phyloP scores from a whole-genome alignment of 164 flowering plant species.

The Berberis vulgaris region DNA sequence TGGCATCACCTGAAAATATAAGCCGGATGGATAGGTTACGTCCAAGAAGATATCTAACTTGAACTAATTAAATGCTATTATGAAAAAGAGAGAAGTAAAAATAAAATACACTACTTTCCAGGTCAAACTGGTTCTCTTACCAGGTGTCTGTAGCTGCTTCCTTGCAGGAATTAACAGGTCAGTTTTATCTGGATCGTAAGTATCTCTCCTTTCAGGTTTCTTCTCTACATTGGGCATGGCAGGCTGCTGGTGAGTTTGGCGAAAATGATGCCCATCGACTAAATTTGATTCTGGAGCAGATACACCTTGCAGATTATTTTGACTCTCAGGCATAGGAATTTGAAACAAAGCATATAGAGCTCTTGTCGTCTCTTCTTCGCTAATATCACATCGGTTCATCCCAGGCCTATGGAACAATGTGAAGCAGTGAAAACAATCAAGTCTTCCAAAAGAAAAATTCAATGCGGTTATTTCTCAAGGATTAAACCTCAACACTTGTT shows the following conservation, averaged over 20 bases:
- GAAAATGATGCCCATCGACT: not conserved
- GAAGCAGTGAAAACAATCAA: not conserved
- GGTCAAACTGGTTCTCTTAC: too few relatives aligned
- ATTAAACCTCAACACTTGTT: not conserved
- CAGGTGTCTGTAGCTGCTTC: too few relatives aligned
- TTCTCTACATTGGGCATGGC: slow-evolving; percentile 25
- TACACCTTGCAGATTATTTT: slow-evolving; percentile 16
- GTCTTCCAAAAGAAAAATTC: not conserved
- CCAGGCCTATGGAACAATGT: slow-evolving; percentile 54
- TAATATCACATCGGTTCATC: slow-evolving; percentile 65
- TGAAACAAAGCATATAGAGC: slow-evolving; percentile 48
- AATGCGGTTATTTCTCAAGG: not conserved
- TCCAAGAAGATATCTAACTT: too few relatives aligned
- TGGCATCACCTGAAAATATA: slow-evolving; percentile 39
- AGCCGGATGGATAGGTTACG: too few relatives aligned
- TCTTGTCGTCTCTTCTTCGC: slow-evolving; percentile 75
- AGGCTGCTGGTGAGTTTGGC: slow-evolving; percentile 18
- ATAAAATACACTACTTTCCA: too few relatives aligned
- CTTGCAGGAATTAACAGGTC: too few relatives aligned
- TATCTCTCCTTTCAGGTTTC: slow-evolving; percentile 14
- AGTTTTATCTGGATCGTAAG: too few relatives aligned
- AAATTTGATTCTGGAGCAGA: not conserved
- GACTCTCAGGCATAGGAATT: slow-evolving; percentile 31
- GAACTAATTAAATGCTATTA: not conserved
- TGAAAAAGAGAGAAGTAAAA: too few relatives aligned